phyloP scores from a whole-genome alignment of 352 stramenopile genomes.

The Pythium biforme region DNA sequence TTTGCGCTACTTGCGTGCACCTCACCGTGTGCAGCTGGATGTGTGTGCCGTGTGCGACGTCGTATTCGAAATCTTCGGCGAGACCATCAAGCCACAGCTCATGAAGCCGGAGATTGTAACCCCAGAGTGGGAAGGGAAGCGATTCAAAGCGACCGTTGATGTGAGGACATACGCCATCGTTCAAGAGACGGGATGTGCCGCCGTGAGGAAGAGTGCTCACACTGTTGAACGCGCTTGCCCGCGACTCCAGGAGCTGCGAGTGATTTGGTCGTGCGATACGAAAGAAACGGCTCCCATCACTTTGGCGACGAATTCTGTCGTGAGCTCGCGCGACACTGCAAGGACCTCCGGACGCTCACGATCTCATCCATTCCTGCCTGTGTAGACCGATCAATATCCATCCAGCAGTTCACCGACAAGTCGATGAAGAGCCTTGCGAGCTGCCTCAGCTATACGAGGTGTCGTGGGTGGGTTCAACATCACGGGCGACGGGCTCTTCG shows the following conservation, averaged over 20 bases:
- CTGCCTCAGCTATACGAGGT: not conserved
- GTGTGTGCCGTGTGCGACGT: conserved; percentile 37
- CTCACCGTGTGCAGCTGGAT: conserved; percentile 41
- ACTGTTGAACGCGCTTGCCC: not conserved
- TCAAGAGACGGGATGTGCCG: not conserved
- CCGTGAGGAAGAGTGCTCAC: too few species aligned
- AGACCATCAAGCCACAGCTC: conserved; percentile 38
- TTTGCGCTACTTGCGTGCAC: conserved; percentile 29
- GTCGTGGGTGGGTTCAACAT: not conserved
- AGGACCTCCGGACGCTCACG: not conserved
- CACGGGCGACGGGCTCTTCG: not conserved
- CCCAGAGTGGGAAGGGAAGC: not conserved
- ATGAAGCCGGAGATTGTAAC: conserved; percentile 16
- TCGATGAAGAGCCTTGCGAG: not conserved
- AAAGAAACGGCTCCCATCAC: too few species aligned
- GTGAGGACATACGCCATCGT: not conserved
- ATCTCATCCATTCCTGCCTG: not conserved
- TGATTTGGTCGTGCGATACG: conserved; percentile 1
- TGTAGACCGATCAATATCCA: not conserved
- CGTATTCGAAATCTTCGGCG: conserved; percentile 45
- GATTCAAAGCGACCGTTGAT: not conserved
- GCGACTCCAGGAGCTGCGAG: not conserved
- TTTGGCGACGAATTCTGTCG: not conserved
- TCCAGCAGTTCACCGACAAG: not conserved
- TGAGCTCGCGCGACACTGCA: not conserved